Percentiles rank a stretch among this genome's conserved stretches.
Conservation (phyloP, 2,329 filamentous ascomycete species). For the Tolypocladium capitatum region DNA sequence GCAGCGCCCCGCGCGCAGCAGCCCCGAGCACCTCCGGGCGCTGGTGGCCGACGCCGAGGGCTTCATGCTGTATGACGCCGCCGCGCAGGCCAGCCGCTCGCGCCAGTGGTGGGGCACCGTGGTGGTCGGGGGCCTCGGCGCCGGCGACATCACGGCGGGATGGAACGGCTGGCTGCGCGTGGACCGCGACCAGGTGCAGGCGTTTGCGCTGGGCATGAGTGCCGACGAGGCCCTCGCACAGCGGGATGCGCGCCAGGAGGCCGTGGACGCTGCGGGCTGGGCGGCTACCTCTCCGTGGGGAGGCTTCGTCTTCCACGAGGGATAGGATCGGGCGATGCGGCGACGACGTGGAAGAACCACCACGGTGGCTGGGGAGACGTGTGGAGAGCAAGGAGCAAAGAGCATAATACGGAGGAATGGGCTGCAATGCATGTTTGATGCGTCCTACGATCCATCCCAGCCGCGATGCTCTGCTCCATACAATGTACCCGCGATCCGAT, state of each 20-base stretch:
- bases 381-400: not conserved
- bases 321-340: not conserved
- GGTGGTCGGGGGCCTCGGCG: slow-evolving; percentile 23
- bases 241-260: slow-evolving; percentile 23
- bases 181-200: slow-evolving; percentile 26
- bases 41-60: slow-evolving; percentile 27
- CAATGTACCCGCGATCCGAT: not conserved
- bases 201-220: slow-evolving; percentile 25
- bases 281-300: slow-evolving; percentile 36
- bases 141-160: slow-evolving; percentile 17
- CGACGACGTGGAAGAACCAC: not conserved
- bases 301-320: slow-evolving; percentile 26
- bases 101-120: slow-evolving; percentile 47
- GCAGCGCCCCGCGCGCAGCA: slow-evolving; percentile 24
- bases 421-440: not conserved
- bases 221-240: slow-evolving; percentile 31
- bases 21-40: slow-evolving; percentile 15
- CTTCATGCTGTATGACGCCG: slow-evolving; percentile 36
- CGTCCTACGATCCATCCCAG: not conserved
- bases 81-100: slow-evolving; percentile 24
- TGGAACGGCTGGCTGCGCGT: slow-evolving; percentile 41
- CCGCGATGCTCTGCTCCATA: not conserved
- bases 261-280: slow-evolving; percentile 32
- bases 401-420: not conserved
- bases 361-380: not conserved